phyloP scores from a whole-genome alignment of 306 rosid species.

The Boehmeria nivea region DNA sequence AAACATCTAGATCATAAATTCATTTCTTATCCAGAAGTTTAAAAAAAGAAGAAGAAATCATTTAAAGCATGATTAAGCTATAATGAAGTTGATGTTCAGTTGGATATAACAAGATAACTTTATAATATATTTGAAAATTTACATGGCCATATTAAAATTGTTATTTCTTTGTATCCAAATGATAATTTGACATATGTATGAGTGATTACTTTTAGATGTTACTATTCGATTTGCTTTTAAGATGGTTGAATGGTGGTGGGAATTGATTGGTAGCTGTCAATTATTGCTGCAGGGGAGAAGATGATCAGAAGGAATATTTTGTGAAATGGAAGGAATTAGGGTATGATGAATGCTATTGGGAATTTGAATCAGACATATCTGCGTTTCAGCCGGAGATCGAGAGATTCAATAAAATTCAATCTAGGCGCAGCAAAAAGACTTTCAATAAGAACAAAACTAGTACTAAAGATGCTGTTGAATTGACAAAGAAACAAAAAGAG shows the following conservation, averaged over 20 bases:
- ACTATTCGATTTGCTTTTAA: slow-evolving; percentile 2
- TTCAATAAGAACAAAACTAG: slow-evolving; percentile 53
- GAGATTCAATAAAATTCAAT: slow-evolving; percentile 63
- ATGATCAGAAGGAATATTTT: slow-evolving; percentile 72
- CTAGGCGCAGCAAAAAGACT: slow-evolving; percentile 51
- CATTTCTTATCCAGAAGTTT: too few species aligned
- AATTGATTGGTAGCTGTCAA: slow-evolving; percentile 7
- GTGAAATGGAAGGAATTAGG: slow-evolving; percentile 97
- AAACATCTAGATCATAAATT: too few species aligned
- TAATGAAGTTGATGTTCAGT: too few species aligned
- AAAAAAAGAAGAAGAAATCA: too few species aligned
- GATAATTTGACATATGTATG: background rate
- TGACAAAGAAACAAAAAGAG: slow-evolving; percentile 70
- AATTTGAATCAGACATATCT: slow-evolving; percentile 78
- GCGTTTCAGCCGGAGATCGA: slow-evolving; percentile 94
- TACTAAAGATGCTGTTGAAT: slow-evolving; percentile 49
- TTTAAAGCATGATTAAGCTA: background rate
- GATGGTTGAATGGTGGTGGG: slow-evolving; percentile 10
- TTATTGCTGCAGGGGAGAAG: slow-evolving; percentile 59
- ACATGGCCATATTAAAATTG: too few species aligned
- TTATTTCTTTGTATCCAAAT: too few species aligned
- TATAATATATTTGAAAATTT: too few species aligned
- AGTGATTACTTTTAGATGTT: background rate
- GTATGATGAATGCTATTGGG: slow-evolving; percentile 96
- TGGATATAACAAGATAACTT: too few species aligned